phyloP scores from a whole-genome alignment of 1,284 basidiomycete genomes.

The Vanrija pseudolonga region DNA sequence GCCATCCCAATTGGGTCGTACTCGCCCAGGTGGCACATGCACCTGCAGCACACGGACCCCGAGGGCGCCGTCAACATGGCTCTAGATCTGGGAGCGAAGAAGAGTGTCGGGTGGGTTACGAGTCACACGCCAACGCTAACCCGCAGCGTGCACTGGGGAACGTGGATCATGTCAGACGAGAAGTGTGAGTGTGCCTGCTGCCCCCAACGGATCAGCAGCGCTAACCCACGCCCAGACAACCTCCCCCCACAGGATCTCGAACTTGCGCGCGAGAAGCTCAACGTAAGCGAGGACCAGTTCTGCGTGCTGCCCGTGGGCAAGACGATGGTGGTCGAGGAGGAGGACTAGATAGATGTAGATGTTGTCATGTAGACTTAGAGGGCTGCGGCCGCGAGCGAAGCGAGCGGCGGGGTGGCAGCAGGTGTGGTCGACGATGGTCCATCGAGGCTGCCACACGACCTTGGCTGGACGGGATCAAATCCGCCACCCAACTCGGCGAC shows the following conservation, averaged over 20 bases:
- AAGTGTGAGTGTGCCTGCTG: conserved; percentile 29
- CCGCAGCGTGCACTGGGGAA: conserved; percentile 51
- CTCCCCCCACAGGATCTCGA: conserved; percentile 40
- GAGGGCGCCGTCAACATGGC: conserved; percentile 49
- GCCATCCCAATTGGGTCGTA: conserved; percentile 53
- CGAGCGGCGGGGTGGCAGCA: background rate
- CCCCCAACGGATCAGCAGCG: background rate
- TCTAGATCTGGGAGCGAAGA: conserved; percentile 39
- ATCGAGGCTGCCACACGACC: background rate
- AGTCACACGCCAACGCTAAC: conserved; percentile 1
- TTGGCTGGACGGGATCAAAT: background rate
- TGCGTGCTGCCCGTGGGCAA: conserved; percentile 35
- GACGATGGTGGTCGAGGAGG: conserved; percentile 37
- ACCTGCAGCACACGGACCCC: conserved; percentile 49
- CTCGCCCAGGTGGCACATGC: conserved; percentile 49
- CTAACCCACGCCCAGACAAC: conserved; percentile 27
- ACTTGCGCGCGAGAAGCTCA: conserved; percentile 33
- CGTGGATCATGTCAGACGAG: conserved; percentile 53
- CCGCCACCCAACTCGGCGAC: background rate
- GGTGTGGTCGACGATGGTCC: background rate
- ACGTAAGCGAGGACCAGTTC: conserved; percentile 32
- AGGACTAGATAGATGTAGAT: background rate
- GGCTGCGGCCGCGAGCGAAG: background rate
- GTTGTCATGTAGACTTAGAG: background rate
- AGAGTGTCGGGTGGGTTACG: conserved; percentile 25